Base-by-base conservation (phyloP, 148 eudicot species). In the Chenopodium quinoa region DNA sequence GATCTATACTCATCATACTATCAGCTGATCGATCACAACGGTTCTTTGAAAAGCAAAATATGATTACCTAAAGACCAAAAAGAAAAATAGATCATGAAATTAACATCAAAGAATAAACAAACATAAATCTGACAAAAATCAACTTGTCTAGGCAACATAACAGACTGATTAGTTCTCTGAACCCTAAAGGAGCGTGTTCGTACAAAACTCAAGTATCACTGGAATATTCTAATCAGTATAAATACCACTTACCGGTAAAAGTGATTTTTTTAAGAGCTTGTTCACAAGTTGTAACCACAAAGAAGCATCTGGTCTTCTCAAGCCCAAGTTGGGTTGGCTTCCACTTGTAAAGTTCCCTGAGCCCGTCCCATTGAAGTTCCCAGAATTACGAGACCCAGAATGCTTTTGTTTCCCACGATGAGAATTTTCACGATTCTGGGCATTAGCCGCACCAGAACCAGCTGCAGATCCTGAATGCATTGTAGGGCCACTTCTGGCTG, bases 1-100 rank as follows among this genome's bases (percentile, higher is more conserved):
- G 97, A 87, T 96, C 95, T 25, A 90, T 85, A 83, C 90, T 92
- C 68, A 85, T 88, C 89, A 93, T 84, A 81, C 86, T 89, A 89
- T 96, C 93, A 87, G 95, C 99, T 58, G 98, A 93, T 88, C 91
- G 93, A 86, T 96, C 98, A 78, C 99, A 96, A 10, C 98, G 99
- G 40, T 91, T 93, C 91, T 96, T 96, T 74, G 98, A 96, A 77
- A 93, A 93, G 86, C 98, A 96, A 91, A 96, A 96, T 85, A 96
- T 87, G 79, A 96, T 89, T 79, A 93, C 99, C 99, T 96, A 79
- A 67, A 86, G 23, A 73, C 66, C 80, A 85, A 84, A 82, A 75
- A 71, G 48, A 76, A 56, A 31, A 34, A 23, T 47, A 69, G 17
- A 8, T 69, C 71, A 77, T 40, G 17, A 50, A 75, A 27, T 4